Conservation (phyloP, 23 red algal genomes). For the Pyropia haitanensis region DNA sequence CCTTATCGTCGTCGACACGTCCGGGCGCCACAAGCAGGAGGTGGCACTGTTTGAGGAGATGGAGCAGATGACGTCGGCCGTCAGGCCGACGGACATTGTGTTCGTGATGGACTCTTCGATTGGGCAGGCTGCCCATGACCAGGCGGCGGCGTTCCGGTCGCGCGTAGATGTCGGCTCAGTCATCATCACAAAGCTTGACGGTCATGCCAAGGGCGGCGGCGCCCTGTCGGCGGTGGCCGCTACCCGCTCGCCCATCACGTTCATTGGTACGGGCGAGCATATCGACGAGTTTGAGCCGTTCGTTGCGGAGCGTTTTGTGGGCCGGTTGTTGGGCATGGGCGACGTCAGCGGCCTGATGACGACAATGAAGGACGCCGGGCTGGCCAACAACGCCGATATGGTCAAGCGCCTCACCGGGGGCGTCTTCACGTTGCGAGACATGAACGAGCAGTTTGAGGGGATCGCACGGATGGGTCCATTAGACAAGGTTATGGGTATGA, state of each 20-base stretch:
- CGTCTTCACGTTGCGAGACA: slow-evolving; percentile 86
- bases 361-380: slow-evolving; percentile 82
- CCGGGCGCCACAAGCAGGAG: slow-evolving; percentile 96
- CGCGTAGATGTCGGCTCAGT: slow-evolving; percentile 84
- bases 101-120: slow-evolving; percentile 99
- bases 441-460: slow-evolving; percentile 79
- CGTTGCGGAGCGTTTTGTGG: slow-evolving; percentile 74
- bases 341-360: slow-evolving; percentile 89
- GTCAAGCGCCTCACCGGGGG: slow-evolving; percentile 81
- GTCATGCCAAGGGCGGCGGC: slow-evolving; percentile 93
- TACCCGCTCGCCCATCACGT: slow-evolving; percentile 77
- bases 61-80: slow-evolving; percentile 73
- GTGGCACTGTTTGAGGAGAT: slow-evolving; percentile 91
- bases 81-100: slow-evolving; percentile 74
- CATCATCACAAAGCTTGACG: slow-evolving; percentile 96
- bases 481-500: slow-evolving; percentile 92
- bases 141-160: slow-evolving; percentile 77
- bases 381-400: slow-evolving; percentile 87
- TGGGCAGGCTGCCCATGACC: slow-evolving; percentile 91
- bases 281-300: slow-evolving; percentile 97
- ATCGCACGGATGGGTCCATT: slow-evolving; percentile 85
- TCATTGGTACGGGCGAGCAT: slow-evolving; percentile 97
- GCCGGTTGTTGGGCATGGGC: slow-evolving; percentile 84
- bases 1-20: slow-evolving; percentile 94
- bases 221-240: slow-evolving; percentile 85